Evolutionary conservation across 108 stramenopile species (phyloP).

Genomic region (Aurantiochytrium sp.): DNA sequence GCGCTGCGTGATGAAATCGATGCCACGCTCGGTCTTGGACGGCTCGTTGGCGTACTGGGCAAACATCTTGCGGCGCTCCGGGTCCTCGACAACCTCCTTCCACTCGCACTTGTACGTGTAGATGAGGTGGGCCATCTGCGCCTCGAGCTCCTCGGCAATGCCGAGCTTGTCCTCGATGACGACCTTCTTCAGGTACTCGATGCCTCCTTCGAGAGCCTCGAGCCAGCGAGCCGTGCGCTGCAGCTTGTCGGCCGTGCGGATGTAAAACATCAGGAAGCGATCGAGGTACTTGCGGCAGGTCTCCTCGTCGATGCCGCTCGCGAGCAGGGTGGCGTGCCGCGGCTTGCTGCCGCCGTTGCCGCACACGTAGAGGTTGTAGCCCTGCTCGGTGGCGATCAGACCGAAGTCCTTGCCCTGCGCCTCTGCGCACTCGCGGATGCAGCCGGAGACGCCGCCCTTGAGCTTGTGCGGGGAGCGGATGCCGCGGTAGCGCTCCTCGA

Average conservation of each 20-base stretch:
- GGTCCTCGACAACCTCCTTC: slow-evolving; percentile 81
- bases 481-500: slow-evolving; percentile 89
- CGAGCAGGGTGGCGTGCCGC: slow-evolving; percentile 79
- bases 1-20: slow-evolving; percentile 78
- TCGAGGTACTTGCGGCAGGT: slow-evolving; percentile 80
- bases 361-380: slow-evolving; percentile 84
- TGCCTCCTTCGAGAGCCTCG: slow-evolving; percentile 70
- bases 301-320: slow-evolving; percentile 79
- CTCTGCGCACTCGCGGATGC: slow-evolving; percentile 85
- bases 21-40: slow-evolving; percentile 70
- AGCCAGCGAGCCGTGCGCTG: slow-evolving; percentile 85
- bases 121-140: slow-evolving; percentile 77
- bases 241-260: slow-evolving; percentile 78
- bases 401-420: slow-evolving; percentile 87
- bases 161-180: slow-evolving; percentile 86
- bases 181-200: slow-evolving; percentile 80
- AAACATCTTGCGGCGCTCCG: slow-evolving; percentile 67
- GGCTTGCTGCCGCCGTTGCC: slow-evolving; percentile 83
- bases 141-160: slow-evolving; percentile 77
- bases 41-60: slow-evolving; percentile 80
- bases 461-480: slow-evolving; percentile 88
- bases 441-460: slow-evolving; percentile 81
- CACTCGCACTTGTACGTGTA: slow-evolving; percentile 90
- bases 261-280: slow-evolving; percentile 88
- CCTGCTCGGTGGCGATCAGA: slow-evolving; percentile 84